Conservation (phyloP, 129 eudicot genomes). For the Calendula officinalis region DNA sequence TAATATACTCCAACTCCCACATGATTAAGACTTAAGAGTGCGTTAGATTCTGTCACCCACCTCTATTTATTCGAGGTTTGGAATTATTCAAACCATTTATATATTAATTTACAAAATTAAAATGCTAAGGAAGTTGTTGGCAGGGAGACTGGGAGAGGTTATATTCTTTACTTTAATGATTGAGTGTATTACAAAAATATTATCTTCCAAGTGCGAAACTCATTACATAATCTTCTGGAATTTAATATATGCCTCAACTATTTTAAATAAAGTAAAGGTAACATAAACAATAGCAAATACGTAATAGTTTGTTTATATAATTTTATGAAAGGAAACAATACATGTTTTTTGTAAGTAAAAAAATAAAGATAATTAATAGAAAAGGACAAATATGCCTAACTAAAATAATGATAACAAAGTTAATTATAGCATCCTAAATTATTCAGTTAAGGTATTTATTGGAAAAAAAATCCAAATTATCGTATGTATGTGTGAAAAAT, state of each 20-base stretch:
- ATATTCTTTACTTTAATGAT: constrained; percentile 24
- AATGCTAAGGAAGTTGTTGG: constrained; percentile 10
- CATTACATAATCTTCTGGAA: neutral
- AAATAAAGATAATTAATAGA: neutral
- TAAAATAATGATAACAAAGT: neutral
- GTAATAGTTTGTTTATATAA: neutral
- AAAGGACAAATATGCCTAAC: neutral
- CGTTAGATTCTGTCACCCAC: constrained; percentile 17
- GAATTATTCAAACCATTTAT: constrained; percentile 10
- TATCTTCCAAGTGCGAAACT: neutral
- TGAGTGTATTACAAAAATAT: constrained; percentile 9
- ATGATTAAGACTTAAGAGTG: constrained; percentile 13
- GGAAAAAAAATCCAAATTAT: too few species aligned
- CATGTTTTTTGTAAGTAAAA: neutral
- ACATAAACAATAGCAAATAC: neutral
- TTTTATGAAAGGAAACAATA: neutral
- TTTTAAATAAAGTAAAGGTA: neutral
- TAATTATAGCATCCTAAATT: too few species aligned
- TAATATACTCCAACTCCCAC: constrained; percentile 6
- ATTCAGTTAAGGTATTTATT: too few species aligned
- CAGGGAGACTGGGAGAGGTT: constrained; percentile 6
- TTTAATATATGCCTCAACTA: neutral
- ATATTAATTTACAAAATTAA: constrained; percentile 5
- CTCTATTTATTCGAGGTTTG: constrained; percentile 8
- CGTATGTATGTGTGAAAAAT: too few species aligned